Base-by-base conservation (phyloP, 2,329 filamentous ascomycete species). In the Rasamsonia emersonii region DNA sequence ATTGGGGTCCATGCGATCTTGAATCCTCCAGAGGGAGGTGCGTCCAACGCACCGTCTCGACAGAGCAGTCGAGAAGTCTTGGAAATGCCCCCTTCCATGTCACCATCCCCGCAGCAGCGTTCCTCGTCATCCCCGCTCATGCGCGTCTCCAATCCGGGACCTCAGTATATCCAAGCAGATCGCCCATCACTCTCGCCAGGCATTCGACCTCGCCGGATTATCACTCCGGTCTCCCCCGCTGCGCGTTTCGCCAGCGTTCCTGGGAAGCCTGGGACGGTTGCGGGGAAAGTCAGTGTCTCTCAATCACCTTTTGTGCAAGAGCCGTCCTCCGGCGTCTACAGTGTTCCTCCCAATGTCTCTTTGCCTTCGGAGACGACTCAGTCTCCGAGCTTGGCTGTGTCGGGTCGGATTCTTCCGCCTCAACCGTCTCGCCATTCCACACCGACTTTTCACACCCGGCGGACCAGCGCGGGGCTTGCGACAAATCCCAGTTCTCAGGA, bases 1-100 rank as follows among this genome's bases (percentile, higher is more conserved):
- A 55, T 61, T 38, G 58, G 54, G 7, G 56, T 63, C n/a, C 56
- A 59, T 36, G 47, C 59, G 8, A 62, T 63, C 34, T 39, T 63
- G 38, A 63, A 63, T 28, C 56, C 54, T 8, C 47, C 57, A 4
- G 39, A 50, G 14, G 50, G 51, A 30, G 31, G 45, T 18, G 35
- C 36, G n/a, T 20, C 41, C n/a, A 46, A 38, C 17, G 24, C 34
- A n/a, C 25, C 36, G 19, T n/a, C 33, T 28, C 20, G 33, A 13
- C 39, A 43, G 23, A 33, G 37, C 24, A 40, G 32, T 24, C 47
- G 50, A 16, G 54, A 56, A 32, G 32, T 36, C 15, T 33, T 45
- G 14, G 45, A 34, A 17, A 32, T 47, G n/a, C 47, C 45, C 6
- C 37, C 39, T 23, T 35, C 45, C 17, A 29, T 44, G 17, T 35